Conservation (phyloP, 116 monocot species). For the Phalaenopsis hybrid region DNA sequence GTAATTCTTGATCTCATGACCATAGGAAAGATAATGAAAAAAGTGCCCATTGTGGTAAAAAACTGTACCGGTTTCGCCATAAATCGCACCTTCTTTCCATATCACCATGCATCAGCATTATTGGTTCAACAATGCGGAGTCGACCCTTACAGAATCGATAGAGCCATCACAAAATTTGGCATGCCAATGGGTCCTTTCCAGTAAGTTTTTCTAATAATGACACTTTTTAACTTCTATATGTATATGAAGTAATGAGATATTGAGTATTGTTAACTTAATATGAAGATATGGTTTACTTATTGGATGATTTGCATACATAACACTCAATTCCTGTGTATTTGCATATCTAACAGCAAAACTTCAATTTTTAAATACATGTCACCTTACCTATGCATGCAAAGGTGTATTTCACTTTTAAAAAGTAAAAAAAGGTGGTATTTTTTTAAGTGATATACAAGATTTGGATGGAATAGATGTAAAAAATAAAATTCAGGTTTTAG, state of each 20-base stretch:
- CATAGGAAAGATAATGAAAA: slow-evolving; percentile 22
- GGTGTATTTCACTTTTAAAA: too few species aligned
- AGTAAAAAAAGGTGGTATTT: too few species aligned
- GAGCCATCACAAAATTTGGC: slow-evolving; percentile 21
- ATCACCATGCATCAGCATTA: slow-evolving; percentile 17
- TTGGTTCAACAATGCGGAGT: slow-evolving; percentile 21
- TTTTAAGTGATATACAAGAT: too few species aligned
- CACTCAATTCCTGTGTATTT: too few species aligned
- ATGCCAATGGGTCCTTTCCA: slow-evolving; percentile 30
- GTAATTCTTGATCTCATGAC: slow-evolving; percentile 27
- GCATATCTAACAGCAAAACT: too few species aligned
- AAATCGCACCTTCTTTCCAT: slow-evolving; percentile 27
- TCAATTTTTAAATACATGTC: too few species aligned
- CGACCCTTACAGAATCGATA: slow-evolving; percentile 21
- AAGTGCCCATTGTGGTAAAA: slow-evolving; percentile 22
- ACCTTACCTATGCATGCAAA: too few species aligned
- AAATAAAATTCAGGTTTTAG: too few species aligned
- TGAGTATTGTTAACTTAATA: not conserved
- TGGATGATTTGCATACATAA: too few species aligned
- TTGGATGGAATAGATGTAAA: too few species aligned
- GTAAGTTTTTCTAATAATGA: slow-evolving; percentile 9
- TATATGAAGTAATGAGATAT: not conserved
- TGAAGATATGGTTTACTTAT: too few species aligned
- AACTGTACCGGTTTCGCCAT: slow-evolving; percentile 25
- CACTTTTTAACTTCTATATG: not conserved